A percentile compares a stretch with the other conserved stretches of the same genome.
Conservation (phyloP, 2,329 filamentous ascomycete species). For the Arthrobotrys iridis region DNA sequence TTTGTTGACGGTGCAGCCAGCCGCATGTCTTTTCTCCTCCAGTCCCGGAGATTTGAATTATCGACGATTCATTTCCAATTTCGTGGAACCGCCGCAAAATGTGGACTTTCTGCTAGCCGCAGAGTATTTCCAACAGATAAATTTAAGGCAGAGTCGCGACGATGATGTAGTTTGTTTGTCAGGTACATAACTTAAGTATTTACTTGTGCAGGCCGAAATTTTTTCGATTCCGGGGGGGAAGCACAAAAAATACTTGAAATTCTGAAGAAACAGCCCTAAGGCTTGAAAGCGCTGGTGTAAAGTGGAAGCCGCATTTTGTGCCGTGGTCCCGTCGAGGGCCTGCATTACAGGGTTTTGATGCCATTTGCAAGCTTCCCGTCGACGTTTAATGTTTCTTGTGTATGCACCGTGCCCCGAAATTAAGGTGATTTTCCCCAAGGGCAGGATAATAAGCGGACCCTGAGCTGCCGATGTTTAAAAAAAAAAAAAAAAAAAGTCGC, state of each 20-base stretch:
- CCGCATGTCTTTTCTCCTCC: conserved; percentile 10
- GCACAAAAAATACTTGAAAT: neutral
- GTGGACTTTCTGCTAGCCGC: conserved; percentile 12
- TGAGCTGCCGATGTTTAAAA: conserved; percentile 47
- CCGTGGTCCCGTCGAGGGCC: conserved; percentile 17
- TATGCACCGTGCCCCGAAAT: conserved; percentile 45
- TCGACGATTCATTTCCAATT: conserved; percentile 46
- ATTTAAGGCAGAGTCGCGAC: conserved; percentile 28
- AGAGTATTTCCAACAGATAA: conserved; percentile 28
- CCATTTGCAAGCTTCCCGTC: conserved; percentile 24
- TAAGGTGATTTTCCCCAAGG: conserved; percentile 29
- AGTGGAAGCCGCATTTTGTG: conserved; percentile 29
- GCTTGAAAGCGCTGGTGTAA: neutral
- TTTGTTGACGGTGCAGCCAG: conserved; percentile 10
- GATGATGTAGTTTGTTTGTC: too few relatives aligned
- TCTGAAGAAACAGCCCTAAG: too few relatives aligned
- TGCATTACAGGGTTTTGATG: conserved; percentile 7
- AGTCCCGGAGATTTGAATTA: conserved; percentile 52
- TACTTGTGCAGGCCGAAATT: too few relatives aligned
- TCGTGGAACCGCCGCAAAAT: conserved; percentile 38
- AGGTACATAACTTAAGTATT: too few relatives aligned
- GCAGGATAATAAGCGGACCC: conserved; percentile 24
- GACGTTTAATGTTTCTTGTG: conserved; percentile 2
- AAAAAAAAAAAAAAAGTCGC: neutral
- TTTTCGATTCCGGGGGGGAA: conserved; percentile 3